Base-by-base conservation (phyloP, 176 grass and related monocot species). In the Musa schizocarpa region DNA sequence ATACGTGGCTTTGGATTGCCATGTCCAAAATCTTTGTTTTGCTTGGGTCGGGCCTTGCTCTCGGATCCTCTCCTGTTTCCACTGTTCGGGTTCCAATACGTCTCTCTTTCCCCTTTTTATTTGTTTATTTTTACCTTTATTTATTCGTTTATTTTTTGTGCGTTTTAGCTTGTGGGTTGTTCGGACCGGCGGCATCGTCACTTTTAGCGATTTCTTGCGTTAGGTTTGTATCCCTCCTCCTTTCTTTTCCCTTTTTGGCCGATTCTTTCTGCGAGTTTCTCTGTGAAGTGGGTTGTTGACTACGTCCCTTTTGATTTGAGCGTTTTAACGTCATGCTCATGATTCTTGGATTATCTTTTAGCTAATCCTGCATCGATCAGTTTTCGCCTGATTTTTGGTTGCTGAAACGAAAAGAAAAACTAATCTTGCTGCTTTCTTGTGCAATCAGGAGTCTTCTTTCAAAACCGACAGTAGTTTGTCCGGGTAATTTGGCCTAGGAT, bases 1-100 rank as follows among this genome's bases (percentile, higher is more conserved):
- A 70, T 70, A 9, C 48, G 68, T 70, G 68, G 68, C 43, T 20
- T 50, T 51, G 14, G 34, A 70, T 70, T 21, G 68, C 68, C 12
- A 22, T 26, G 63, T 13, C 3, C 22, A 29, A 65, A 65, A 65
- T 65, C 63, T 63, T 63, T 64, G n/a, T 64, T 64, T 65, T 26
- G 24, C 29, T 34, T 34, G 29, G 29, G 29, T 34, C 29, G 20
- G 22, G 22, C 63, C 22, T 34, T 34, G 21, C 19, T 19, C 13
- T n/a, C 68, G 51, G 9, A 50, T 70, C 11, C 48, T 50, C 16
- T 48, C 16, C 9, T 50, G n/a, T 20, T 50, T 51, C 48, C 68
- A 19, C 66, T 50, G 66, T 5, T 69, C 29, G 66, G 29, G 2
- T 49, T 69, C 17, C 14, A 69, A 50, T 13, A n/a, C 66, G 4